Evolutionary conservation across 768 basidiomycete species (phyloP).

Genomic region (Boletus speciosus): DNA sequence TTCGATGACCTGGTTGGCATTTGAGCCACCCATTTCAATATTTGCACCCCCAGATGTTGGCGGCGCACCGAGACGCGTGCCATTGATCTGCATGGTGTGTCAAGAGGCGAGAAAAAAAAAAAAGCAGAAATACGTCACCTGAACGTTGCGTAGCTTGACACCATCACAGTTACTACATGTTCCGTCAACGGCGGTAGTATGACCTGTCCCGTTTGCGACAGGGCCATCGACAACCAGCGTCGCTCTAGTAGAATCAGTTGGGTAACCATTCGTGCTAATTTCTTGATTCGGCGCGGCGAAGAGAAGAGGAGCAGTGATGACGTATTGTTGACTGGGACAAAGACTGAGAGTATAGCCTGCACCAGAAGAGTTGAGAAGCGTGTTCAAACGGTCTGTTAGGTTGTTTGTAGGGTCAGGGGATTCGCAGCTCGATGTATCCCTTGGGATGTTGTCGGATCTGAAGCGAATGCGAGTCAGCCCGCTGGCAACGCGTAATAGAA

Average conservation of each 20-base stretch:
- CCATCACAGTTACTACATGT: constrained; percentile 57
- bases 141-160: constrained; percentile 66
- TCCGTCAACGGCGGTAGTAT: constrained; percentile 72
- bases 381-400: constrained; percentile 61
- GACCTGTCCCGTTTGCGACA: constrained; percentile 56
- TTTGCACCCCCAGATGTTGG: constrained; percentile 65
- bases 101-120: not conserved
- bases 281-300: constrained; percentile 72
- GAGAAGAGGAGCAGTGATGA: constrained; percentile 60
- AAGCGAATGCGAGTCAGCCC: constrained; percentile 1
- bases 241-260: constrained; percentile 63
- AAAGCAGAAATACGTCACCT: constrained; percentile 38
- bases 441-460: constrained; percentile 1
- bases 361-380: constrained; percentile 60
- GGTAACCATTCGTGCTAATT: constrained; percentile 78
- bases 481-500: not conserved
- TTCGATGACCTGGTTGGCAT: constrained; percentile 70
- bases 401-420: constrained; percentile 59
- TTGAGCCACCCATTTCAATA: constrained; percentile 82
- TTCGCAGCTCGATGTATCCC: constrained; percentile 21
- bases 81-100: constrained; percentile 55
- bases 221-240: constrained; percentile 67
- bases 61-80: constrained; percentile 54
- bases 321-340: constrained; percentile 61
- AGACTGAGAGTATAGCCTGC: constrained; percentile 62